Evolutionary conservation across 2,329 filamentous ascomycete genomes (phyloP).

Genomic region (Penicillium aurantiogriseum): DNA sequence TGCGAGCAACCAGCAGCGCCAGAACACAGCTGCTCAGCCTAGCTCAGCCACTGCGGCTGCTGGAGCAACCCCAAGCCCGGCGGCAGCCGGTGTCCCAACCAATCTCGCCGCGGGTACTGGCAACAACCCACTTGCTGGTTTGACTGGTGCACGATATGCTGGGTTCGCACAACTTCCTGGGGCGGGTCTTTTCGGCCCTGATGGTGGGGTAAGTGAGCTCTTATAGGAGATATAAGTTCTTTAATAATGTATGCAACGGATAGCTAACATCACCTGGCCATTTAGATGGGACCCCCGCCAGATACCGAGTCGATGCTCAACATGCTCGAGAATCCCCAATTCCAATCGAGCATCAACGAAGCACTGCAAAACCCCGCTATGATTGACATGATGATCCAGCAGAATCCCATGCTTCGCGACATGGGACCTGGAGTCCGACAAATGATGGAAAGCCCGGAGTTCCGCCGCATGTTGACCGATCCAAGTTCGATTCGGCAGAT

Average conservation of each 20-base stretch:
- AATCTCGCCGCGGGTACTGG: slow-evolving; percentile 56
- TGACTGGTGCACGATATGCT: slow-evolving; percentile 91
- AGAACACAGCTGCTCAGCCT: slow-evolving; percentile 54
- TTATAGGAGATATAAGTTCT: neutral
- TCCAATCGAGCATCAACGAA: slow-evolving; percentile 86
- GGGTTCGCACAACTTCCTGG: slow-evolving; percentile 87
- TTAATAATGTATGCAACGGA: neutral
- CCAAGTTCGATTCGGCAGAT: slow-evolving; percentile 80
- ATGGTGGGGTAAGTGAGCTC: slow-evolving; percentile 74
- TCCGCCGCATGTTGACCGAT: slow-evolving; percentile 90
- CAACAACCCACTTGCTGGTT: slow-evolving; percentile 83
- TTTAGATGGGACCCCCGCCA: slow-evolving; percentile 84
- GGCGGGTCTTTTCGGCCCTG: slow-evolving; percentile 84
- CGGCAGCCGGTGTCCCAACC: slow-evolving; percentile 45
- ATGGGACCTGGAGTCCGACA: slow-evolving; percentile 73
- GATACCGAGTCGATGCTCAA: slow-evolving; percentile 76
- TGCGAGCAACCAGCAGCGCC: slow-evolving; percentile 70
- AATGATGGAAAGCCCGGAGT: slow-evolving; percentile 82
- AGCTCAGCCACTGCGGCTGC: slow-evolving; percentile 36
- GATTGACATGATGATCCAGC: slow-evolving; percentile 89
- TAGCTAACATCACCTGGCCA: slow-evolving; percentile 16
- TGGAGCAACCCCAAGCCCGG: slow-evolving; percentile 33
- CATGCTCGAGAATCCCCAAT: slow-evolving; percentile 85
- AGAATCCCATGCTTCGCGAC: slow-evolving; percentile 77
- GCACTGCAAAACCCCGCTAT: slow-evolving; percentile 93